phyloP scores from a whole-genome alignment of 208 protist species.

The Acanthamoeba royreba region DNA sequence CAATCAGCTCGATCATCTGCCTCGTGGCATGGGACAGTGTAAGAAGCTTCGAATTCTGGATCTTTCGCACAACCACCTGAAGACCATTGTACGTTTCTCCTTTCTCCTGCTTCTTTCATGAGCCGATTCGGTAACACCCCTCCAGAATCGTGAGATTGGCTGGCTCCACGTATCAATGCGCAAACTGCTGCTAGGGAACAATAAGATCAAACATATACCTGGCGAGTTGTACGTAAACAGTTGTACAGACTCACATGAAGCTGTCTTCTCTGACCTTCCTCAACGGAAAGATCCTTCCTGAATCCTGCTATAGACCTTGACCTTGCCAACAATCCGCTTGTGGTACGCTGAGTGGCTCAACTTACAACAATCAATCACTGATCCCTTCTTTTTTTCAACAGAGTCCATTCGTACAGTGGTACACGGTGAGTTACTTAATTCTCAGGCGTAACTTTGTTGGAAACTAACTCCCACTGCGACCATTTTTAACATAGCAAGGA shows the following conservation, averaged over 20 bases:
- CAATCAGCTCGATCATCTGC: constrained; percentile 24
- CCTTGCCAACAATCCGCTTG: constrained; percentile 22
- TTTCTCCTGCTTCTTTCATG: neutral
- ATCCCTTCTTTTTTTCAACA: neutral
- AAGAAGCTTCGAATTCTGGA: neutral
- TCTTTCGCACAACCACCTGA: neutral
- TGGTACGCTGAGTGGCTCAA: too few relatives aligned
- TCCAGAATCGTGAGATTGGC: neutral
- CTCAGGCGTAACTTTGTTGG: neutral
- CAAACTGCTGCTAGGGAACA: neutral
- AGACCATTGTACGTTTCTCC: neutral
- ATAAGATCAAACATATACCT: neutral
- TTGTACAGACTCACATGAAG: neutral
- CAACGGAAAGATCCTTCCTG: neutral
- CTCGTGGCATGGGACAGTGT: neutral
- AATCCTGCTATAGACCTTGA: constrained; percentile 22
- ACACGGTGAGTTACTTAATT: neutral
- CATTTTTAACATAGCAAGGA: neutral
- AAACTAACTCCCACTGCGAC: neutral
- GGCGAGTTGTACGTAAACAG: neutral
- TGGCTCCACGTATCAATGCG: neutral
- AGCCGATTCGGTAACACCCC: neutral
- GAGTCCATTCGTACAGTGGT: constrained; percentile 23
- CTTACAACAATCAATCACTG: too few relatives aligned
- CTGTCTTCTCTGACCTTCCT: neutral